Evolutionary conservation across 805 yeast species (phyloP), one percentile per base, ranked within the genome.

Genomic region (Hanseniaspora guilliermondii): DNA sequence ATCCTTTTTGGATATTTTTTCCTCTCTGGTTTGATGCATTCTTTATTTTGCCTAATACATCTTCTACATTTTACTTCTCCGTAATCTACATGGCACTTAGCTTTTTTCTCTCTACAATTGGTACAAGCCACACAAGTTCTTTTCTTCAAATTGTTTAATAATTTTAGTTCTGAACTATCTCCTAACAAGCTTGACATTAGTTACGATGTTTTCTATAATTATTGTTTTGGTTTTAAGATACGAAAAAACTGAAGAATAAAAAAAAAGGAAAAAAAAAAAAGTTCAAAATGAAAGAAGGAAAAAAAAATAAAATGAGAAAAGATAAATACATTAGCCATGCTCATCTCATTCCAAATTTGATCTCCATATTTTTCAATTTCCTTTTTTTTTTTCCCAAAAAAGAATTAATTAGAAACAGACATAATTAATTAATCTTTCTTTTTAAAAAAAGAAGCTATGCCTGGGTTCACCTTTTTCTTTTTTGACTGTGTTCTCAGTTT

Each of bases 1-100:
- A 19, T 17, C 8, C 37, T 40, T 35, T 36, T 40, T 39, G 36
- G 12, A 14, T 56, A 49, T n/a, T 41, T 32, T 36, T 48, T 44
- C 37, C 54, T 33, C 22, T 39, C 33, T 53, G 47, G 36, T 58
- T 85, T 80, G 16, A 82, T 80, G 68, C 97, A 89, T 60, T 83
- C 87, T 59, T 78, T 78, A 16, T 94, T 73, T 63, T 89, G 96
- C 44, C 97, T 73, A 57, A 76, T 74, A 62, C 97, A 89, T 49
- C 97, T 70, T 2, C 79, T 82, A 72, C 97, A 89, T 3, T 94
- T 93, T 3, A 95, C 95, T 57, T 75, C 75, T 49, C 80, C 83
- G 7, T 80, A 77, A 11, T 42, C 53, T 9, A 82, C 78, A 64
- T 87, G 95, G 70, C 97, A 89, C 62, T 80, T 81, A 42, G 87